These are phyloP conservation scores for Termitomyces bulborhizus DNA, from an alignment of 768 basidiomycete species.

Conservation along the genomic window DNA sequence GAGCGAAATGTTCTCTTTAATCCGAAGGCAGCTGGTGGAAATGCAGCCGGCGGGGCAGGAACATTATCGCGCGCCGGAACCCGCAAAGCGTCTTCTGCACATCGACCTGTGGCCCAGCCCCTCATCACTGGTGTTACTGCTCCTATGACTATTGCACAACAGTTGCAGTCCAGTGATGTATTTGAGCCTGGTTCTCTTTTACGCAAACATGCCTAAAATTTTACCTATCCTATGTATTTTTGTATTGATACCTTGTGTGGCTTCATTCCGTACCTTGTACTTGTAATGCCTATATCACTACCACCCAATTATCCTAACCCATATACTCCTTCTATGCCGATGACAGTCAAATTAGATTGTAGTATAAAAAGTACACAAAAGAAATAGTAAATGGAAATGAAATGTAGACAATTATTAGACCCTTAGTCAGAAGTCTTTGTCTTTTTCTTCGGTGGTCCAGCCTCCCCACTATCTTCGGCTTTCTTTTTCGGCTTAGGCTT, in stretches of 20 bases:
- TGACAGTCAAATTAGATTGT: slow-evolving; percentile 6
- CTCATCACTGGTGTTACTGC: slow-evolving; percentile 31
- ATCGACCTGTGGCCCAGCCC: slow-evolving; percentile 17
- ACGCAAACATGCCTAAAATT: slow-evolving; percentile 34
- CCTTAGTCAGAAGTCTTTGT: slow-evolving; percentile 46
- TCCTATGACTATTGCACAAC: slow-evolving; percentile 24
- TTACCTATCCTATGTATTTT: not conserved
- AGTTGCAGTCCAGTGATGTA: slow-evolving; percentile 28
- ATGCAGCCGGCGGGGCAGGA: slow-evolving; percentile 16
- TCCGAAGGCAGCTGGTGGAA: slow-evolving; percentile 26
- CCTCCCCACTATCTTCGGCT: slow-evolving; percentile 28
- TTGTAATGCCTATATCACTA: slow-evolving; percentile 2
- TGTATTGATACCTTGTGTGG: slow-evolving; percentile 4
- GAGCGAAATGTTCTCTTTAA: slow-evolving; percentile 67
- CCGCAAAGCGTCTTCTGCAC: slow-evolving; percentile 24
- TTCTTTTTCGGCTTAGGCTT: slow-evolving; percentile 40
- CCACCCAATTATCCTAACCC: slow-evolving; percentile 1
- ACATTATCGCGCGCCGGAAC: slow-evolving; percentile 34
- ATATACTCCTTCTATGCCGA: slow-evolving; percentile 2
- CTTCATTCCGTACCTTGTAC: slow-evolving; percentile 7
- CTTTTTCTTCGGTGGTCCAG: slow-evolving; percentile 73
- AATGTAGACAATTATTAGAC: not conserved
- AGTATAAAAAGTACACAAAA: slow-evolving; percentile 13
- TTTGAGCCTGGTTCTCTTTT: slow-evolving; percentile 79
- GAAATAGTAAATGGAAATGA: slow-evolving; percentile 7